These are phyloP conservation scores for Petrea volubilis DNA, from an alignment of 257 asterid genomes.

Conservation along the genomic window DNA sequence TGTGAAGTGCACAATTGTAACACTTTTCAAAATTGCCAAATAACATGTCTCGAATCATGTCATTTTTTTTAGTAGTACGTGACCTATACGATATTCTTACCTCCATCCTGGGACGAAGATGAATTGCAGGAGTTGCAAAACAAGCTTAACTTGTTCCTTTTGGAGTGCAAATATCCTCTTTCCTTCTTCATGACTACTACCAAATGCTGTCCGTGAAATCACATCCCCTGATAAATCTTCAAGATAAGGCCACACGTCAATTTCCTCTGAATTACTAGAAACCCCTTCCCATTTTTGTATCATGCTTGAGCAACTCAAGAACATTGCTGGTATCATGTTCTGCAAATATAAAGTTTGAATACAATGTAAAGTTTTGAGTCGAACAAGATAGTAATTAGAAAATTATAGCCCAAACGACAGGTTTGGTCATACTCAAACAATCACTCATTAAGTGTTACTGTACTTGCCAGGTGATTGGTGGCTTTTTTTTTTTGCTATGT, in stretches of 20 bases:
- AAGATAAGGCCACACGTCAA: slow-evolving; percentile 41
- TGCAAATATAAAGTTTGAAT: neutral
- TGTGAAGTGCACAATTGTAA: too few species aligned
- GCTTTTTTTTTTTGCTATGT: too few species aligned
- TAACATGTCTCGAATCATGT: too few species aligned
- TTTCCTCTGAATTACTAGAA: slow-evolving; percentile 4
- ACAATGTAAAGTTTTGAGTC: neutral
- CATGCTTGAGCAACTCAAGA: slow-evolving; percentile 29
- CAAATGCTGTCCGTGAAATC: slow-evolving; percentile 39
- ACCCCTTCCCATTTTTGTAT: slow-evolving; percentile 32
- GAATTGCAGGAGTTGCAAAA: neutral
- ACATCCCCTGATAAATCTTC: slow-evolving; percentile 32
- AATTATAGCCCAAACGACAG: too few species aligned
- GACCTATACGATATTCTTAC: neutral
- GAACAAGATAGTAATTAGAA: too few species aligned
- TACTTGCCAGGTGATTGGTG: too few species aligned
- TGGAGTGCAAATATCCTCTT: slow-evolving; percentile 22
- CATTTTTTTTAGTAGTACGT: too few species aligned
- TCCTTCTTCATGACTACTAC: slow-evolving; percentile 35
- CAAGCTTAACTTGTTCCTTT: slow-evolving; percentile 16
- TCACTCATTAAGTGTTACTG: too few species aligned
- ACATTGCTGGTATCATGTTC: slow-evolving; percentile 26
- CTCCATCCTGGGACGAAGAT: slow-evolving; percentile 31
- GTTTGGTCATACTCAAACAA: too few species aligned
- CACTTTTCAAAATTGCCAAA: too few species aligned